Base-by-base conservation (phyloP, 2,329 filamentous ascomycete genomes). In the Chaetomium globosum region DNA sequence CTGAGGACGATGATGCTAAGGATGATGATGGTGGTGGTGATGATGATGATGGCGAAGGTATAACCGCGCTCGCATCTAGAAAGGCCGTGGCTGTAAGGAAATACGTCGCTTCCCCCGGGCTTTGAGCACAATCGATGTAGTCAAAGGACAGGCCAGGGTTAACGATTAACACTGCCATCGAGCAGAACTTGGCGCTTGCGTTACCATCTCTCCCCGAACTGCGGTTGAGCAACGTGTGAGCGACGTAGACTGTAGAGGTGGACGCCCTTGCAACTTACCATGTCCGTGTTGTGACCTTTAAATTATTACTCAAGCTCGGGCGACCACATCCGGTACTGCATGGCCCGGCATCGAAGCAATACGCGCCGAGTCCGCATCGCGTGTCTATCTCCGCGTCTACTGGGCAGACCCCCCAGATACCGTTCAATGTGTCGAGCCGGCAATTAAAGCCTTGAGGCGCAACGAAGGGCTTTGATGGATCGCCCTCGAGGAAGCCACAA, bases 321-420 rank as follows among this genome's bases (percentile, higher is more conserved):
- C 28, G 46, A 13, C 57, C 57, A 9, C 57, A 59, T 21, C 57
- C 57, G 3, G 28, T 52, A 19, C 46, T 33, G 21, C 57, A 59
- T 30, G 46, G 43, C 5, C 46, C 57, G n/a, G 28, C 9, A 39
- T 59, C 57, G 57, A 59, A 51, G 30, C 57, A 59, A 10, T 13
- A 52, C 74, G 76, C 0, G 74, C 76, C 16, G 80, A 62, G 1
- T 8, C 77, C 77, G 52, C 78, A 80, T 65, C 80, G 77, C 0
- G 70, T 73, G 1, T 76, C 77, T 0, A 70, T 52, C 4, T 75
- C 64, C 2, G 79, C 76, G 0, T 73, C 75, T 0, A 73, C 76
- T 1, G 77, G 76, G 58, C 77, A 80, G 71, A 80, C 78, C 0
- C 78, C 78, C 77, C 78, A 80, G 4, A 80, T 69, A 0, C 73